Conservation (phyloP, 768 basidiomycete species). For the Cubamyces lactineus region DNA sequence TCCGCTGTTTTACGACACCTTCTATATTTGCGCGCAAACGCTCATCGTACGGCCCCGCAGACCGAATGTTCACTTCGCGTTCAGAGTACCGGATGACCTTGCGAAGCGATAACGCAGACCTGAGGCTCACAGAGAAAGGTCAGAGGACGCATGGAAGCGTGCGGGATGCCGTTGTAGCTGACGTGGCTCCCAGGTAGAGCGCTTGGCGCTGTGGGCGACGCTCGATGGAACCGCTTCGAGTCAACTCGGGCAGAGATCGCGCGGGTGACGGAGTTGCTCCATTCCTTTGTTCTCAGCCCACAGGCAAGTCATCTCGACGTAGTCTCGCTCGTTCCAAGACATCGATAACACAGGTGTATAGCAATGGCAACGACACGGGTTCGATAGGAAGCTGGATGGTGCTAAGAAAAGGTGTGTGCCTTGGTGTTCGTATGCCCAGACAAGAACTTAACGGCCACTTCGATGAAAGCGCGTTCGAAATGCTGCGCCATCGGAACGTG, state of each 20-base stretch:
- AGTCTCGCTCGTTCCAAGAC: too few species aligned
- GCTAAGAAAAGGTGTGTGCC: slow-evolving; percentile 43
- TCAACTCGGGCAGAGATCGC: slow-evolving; percentile 39
- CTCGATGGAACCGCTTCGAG: slow-evolving; percentile 47
- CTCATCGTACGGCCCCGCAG: slow-evolving; percentile 40
- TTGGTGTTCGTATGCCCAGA: neutral
- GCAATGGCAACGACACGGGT: slow-evolving; percentile 48
- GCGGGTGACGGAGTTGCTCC: slow-evolving; percentile 40
- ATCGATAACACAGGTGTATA: slow-evolving; percentile 19
- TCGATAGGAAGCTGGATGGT: slow-evolving; percentile 47
- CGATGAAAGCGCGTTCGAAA: slow-evolving; percentile 66
- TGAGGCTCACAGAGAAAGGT: slow-evolving; percentile 80
- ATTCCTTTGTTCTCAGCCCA: slow-evolving; percentile 42
- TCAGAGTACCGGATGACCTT: slow-evolving; percentile 91
- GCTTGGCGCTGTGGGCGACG: slow-evolving; percentile 46
- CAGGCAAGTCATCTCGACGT: slow-evolving; percentile 36
- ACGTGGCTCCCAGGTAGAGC: slow-evolving; percentile 36
- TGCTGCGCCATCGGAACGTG: slow-evolving; percentile 64
- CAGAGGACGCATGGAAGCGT: neutral
- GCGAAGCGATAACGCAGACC: slow-evolving; percentile 87
- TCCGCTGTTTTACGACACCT: slow-evolving; percentile 10
- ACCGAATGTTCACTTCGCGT: slow-evolving; percentile 92
- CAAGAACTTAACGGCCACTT: neutral
- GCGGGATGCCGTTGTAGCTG: neutral
- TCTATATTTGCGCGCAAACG: neutral